phyloP scores from a whole-genome alignment of 2,329 filamentous ascomycete species.

The Aureobasidium melanogenum region DNA sequence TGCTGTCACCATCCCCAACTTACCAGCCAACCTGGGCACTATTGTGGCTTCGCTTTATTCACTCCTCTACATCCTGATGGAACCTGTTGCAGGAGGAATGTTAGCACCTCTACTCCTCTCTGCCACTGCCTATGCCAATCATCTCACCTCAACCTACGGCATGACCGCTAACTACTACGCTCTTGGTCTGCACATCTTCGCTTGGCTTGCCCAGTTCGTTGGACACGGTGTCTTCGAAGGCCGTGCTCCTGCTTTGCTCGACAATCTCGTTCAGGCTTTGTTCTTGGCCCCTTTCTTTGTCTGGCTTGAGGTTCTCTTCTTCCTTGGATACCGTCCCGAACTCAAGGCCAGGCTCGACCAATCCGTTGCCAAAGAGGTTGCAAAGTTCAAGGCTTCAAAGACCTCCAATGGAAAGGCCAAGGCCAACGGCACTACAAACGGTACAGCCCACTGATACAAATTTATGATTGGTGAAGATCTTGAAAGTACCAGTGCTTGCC shows the following conservation, averaged over 20 bases:
- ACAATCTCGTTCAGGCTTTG: slow-evolving; percentile 85
- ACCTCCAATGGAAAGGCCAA: slow-evolving; percentile 15
- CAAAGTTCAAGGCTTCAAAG: slow-evolving; percentile 59
- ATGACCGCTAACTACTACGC: slow-evolving; percentile 55
- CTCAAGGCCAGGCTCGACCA: slow-evolving; percentile 73
- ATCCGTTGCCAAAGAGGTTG: slow-evolving; percentile 65
- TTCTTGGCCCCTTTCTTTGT: slow-evolving; percentile 94
- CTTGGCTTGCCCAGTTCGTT: slow-evolving; percentile 84
- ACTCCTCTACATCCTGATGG: slow-evolving; percentile 78
- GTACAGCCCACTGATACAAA: slow-evolving; percentile 2
- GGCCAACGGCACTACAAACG: slow-evolving; percentile 19
- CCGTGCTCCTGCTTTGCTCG: slow-evolving; percentile 76
- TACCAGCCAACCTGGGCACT: slow-evolving; percentile 53
- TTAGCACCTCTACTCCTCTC: slow-evolving; percentile 68
- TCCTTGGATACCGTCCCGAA: slow-evolving; percentile 80
- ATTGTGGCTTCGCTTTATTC: slow-evolving; percentile 56
- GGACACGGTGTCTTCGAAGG: slow-evolving; percentile 86
- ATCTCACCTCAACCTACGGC: slow-evolving; percentile 58
- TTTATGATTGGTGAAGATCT: neutral
- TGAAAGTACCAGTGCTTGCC: neutral
- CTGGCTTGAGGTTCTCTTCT: slow-evolving; percentile 91
- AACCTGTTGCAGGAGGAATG: slow-evolving; percentile 79
- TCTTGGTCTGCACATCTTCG: slow-evolving; percentile 58
- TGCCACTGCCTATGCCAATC: slow-evolving; percentile 66
- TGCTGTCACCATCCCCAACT: slow-evolving; percentile 45